A percentile compares a stretch with the other conserved stretches of the same genome.
phyloP scores from a whole-genome alignment of 2,329 filamentous ascomycete genomes.

The Pyricularia grisea region DNA sequence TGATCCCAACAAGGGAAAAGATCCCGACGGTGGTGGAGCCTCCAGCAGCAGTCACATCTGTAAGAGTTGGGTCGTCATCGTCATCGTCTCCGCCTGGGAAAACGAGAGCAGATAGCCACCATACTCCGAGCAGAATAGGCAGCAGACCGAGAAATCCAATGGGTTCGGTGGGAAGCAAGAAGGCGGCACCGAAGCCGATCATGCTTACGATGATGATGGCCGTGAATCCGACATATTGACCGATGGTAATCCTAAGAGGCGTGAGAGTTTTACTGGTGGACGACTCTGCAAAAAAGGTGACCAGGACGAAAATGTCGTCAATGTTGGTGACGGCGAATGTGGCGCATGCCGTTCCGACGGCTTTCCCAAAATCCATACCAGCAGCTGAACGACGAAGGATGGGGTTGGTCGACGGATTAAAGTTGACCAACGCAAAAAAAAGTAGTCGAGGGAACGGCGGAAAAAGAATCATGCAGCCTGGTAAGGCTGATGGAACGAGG shows the following conservation, averaged over 20 bases:
- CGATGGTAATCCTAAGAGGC: conserved; percentile 14
- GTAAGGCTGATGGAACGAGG: neutral
- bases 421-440: no score
- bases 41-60: neutral
- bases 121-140: conserved; percentile 21
- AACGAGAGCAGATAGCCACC: conserved; percentile 15
- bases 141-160: conserved; percentile 25
- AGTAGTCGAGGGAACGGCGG: no score
- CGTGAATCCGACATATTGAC: conserved; percentile 23
- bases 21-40: neutral
- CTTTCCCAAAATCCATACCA: conserved; percentile 8
- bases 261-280: conserved; percentile 15
- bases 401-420: no score
- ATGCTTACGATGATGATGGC: conserved; percentile 23
- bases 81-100: conserved; percentile 6
- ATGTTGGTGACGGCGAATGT: conserved; percentile 21
- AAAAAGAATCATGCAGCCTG: neutral
- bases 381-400: neutral
- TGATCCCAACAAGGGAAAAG: conserved; percentile 7
- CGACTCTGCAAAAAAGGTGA: conserved; percentile 25
- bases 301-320: conserved; percentile 28
- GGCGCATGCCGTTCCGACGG: conserved; percentile 17
- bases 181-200: conserved; percentile 22
- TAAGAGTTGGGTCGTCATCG: neutral
- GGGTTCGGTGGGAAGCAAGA: conserved; percentile 21